These are phyloP conservation scores for Macrolepiota albuminosa DNA, from an alignment of 768 basidiomycete genomes.

Conservation along the genomic window DNA sequence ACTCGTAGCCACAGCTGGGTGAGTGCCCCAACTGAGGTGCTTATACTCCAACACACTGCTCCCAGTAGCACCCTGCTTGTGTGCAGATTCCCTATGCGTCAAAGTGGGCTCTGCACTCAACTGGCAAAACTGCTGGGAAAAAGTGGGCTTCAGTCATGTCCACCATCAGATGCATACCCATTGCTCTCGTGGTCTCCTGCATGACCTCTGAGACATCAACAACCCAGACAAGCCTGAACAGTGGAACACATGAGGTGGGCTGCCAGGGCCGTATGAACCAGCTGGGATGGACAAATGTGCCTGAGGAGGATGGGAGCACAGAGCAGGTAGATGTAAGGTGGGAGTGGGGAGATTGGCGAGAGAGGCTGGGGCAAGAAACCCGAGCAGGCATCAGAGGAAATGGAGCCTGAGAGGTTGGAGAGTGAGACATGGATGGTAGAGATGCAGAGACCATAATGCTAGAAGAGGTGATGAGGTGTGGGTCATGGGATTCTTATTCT, in stretches of 20 bases:
- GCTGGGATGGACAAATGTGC: background rate
- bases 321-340: slow-evolving; percentile 17
- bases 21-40: slow-evolving; percentile 15
- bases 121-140: slow-evolving; percentile 79
- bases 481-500: slow-evolving; percentile 5
- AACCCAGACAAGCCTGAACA: slow-evolving; percentile 27
- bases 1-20: background rate
- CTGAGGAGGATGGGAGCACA: slow-evolving; percentile 12
- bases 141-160: slow-evolving; percentile 60
- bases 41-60: slow-evolving; percentile 10
- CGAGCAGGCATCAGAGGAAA: slow-evolving; percentile 8
- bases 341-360: slow-evolving; percentile 24
- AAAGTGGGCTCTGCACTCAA: slow-evolving; percentile 33
- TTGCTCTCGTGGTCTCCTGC: slow-evolving; percentile 18
- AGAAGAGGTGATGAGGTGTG: slow-evolving; percentile 25
- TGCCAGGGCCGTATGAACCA: too few species aligned
- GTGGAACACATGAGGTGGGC: slow-evolving; percentile 20
- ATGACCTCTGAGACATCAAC: slow-evolving; percentile 13
- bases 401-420: slow-evolving; percentile 12
- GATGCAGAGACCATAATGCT: slow-evolving; percentile 59
- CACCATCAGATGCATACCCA: slow-evolving; percentile 25
- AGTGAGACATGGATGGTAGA: slow-evolving; percentile 36
- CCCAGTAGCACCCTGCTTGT: slow-evolving; percentile 13
- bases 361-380: slow-evolving; percentile 2
- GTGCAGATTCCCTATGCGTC: slow-evolving; percentile 13